phyloP scores from a whole-genome alignment of 2,329 filamentous ascomycete species.

The Byssoonygena ceratinophila region DNA sequence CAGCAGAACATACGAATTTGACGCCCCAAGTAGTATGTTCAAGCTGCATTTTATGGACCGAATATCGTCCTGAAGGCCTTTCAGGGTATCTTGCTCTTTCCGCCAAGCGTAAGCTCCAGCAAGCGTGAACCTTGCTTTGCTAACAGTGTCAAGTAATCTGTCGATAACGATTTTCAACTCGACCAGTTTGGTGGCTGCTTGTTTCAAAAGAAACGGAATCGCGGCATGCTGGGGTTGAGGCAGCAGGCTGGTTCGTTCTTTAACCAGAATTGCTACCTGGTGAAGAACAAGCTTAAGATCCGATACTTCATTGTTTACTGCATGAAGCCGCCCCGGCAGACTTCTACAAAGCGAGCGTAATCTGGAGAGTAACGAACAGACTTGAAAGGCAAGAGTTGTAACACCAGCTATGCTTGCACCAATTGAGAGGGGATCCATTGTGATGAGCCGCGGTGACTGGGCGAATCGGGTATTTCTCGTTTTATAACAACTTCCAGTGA shows the following conservation, averaged over 20 bases:
- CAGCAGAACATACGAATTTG: slow-evolving; percentile 21
- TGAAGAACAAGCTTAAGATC: slow-evolving; percentile 25
- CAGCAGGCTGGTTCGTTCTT: slow-evolving; percentile 12
- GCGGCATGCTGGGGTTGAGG: slow-evolving; percentile 12
- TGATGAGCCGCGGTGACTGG: no score
- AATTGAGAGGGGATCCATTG: slow-evolving; percentile 23
- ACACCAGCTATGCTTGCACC: slow-evolving; percentile 21
- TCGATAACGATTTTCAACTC: slow-evolving; percentile 21
- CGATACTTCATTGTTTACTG: slow-evolving; percentile 25
- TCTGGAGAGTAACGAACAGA: slow-evolving; percentile 20
- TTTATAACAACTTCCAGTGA: no score
- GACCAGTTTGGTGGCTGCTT: slow-evolving; percentile 21
- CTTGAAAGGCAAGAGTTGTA: slow-evolving; percentile 20
- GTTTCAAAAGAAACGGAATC: slow-evolving; percentile 21
- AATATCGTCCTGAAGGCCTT: slow-evolving; percentile 22
- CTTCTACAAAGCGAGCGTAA: slow-evolving; percentile 21
- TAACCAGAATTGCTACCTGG: slow-evolving; percentile 20
- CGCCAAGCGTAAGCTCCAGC: slow-evolving; percentile 18
- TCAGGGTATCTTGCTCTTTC: slow-evolving; percentile 20
- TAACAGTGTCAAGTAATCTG: slow-evolving; percentile 15
- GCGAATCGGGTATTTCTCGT: no score
- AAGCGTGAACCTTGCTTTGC: slow-evolving; percentile 15
- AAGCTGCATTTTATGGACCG: slow-evolving; percentile 23
- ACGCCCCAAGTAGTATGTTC: slow-evolving; percentile 24
- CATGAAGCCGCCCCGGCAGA: slow-evolving; percentile 24